Base-by-base conservation (phyloP, 306 rosid species). In the Cucumis cinereus region DNA sequence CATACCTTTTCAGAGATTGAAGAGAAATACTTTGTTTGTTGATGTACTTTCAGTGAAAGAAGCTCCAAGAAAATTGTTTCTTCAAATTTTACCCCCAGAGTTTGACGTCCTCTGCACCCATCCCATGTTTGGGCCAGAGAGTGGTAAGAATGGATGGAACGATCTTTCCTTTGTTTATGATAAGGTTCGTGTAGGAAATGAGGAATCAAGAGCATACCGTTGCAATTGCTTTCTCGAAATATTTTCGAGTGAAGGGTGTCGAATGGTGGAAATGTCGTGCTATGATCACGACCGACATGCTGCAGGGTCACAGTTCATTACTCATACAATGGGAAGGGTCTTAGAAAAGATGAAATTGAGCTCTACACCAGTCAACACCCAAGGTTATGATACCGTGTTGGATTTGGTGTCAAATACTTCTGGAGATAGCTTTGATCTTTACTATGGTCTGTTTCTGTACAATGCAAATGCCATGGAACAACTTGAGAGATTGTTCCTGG, bases 111-210 rank as follows among this genome's bases (percentile, higher is more conserved):
- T 93, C 49, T 93, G 98, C 78, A 88, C 96, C 0, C 98, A 93
- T 79, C 98, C 98, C 35, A 93, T 93, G 98, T 93, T 93, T 77
- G 98, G 98, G 63, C 97, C 98, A 50, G 97, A 90, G 85, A 93
- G 97, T 84, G 98, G 95, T 43, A 89, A 83, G 78, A 87, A 85
- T 74, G 95, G 95, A 69, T 93, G 98, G 97, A 84, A 81, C 13
- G 82, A 84, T 76, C 95, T 93, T 74, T 70, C 88, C 77, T 88
- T 93, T 81, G 88, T 93, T 77, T 93, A 80, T 63, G 95, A 93
- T 77, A 89, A 86, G 85, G 95, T 93, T 66, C 85, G 97, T 66
- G 49, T 93, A 69, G 90, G 89, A 81, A 76, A 43, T 23, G 89
- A 84, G 23, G 83, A 74, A 76, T 82, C 86, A 23, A 88, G 97